Conservation (phyloP, 2,329 filamentous ascomycete genomes). For the Exophiala sp. region DNA sequence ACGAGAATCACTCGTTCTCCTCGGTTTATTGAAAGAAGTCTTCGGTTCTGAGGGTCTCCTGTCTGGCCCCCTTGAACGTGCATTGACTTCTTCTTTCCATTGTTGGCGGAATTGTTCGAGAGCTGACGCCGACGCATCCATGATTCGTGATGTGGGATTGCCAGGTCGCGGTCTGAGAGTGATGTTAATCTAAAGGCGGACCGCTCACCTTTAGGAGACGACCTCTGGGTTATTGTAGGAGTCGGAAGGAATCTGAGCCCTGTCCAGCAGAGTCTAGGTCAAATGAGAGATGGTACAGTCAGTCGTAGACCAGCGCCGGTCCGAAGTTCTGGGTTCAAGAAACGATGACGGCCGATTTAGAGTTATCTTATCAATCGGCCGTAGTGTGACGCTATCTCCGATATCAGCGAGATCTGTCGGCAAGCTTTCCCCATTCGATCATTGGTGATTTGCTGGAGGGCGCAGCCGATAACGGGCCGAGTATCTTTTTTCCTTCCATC, state of each 20-base stretch:
- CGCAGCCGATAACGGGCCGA: constrained; percentile 11
- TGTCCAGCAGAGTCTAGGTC: no score
- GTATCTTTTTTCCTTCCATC: constrained; percentile 6
- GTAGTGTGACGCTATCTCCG: constrained; percentile 15
- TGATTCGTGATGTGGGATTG: constrained; percentile 3
- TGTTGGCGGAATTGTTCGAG: constrained; percentile 78
- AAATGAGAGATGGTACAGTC: no score
- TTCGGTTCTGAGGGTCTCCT: constrained; percentile 5
- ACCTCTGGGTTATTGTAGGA: no score
- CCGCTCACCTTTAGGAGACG: no score
- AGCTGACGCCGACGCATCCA: constrained; percentile 22
- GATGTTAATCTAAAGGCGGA: neutral
- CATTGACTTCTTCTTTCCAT: constrained; percentile 75
- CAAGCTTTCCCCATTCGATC: neutral
- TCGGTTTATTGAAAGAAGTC: constrained; percentile 7
- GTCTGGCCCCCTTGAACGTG: constrained; percentile 33
- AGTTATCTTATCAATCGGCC: constrained; percentile 1
- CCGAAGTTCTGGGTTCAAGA: no score
- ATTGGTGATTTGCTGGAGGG: neutral
- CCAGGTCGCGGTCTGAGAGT: neutral
- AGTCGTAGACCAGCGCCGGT: no score
- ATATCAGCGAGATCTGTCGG: neutral
- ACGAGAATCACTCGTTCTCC: constrained; percentile 18
- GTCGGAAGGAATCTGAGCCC: no score
- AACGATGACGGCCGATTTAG: neutral